Evolutionary conservation across 1,284 basidiomycete genomes (phyloP).

Genomic region (Puccinia hordei): DNA sequence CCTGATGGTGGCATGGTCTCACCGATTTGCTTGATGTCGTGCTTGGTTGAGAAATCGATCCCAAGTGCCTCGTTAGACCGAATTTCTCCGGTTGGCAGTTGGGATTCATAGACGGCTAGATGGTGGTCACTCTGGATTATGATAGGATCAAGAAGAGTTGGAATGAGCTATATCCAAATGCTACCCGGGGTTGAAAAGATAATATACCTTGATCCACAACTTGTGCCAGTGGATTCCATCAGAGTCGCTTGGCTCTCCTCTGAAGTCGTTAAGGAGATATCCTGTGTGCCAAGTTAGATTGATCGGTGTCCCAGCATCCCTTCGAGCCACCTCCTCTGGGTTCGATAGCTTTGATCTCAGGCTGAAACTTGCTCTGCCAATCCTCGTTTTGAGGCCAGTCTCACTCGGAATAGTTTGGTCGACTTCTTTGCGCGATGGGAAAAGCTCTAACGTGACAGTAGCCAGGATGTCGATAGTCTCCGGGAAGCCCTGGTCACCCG

Average conservation of each 20-base stretch:
- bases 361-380: constrained; percentile 29
- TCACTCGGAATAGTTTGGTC: background rate
- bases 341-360: constrained; percentile 25
- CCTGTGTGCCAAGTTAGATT: constrained; percentile 49
- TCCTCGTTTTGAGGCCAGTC: background rate
- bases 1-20: constrained; percentile 33
- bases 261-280: constrained; percentile 32
- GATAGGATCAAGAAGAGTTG: background rate
- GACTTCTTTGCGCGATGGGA: background rate
- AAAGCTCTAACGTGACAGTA: constrained; percentile 19
- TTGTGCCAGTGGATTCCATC: constrained; percentile 34
- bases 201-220: constrained; percentile 34
- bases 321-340: background rate
- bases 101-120: constrained; percentile 7
- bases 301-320: constrained; percentile 26
- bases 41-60: constrained; percentile 6
- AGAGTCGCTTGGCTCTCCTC: background rate
- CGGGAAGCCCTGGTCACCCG: constrained; percentile 45
- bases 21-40: background rate
- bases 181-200: background rate
- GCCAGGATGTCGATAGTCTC: constrained; percentile 44
- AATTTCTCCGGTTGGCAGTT: constrained; percentile 39
- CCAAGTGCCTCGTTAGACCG: constrained; percentile 13
- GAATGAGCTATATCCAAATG: background rate
- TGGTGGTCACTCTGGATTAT: constrained; percentile 18